These are phyloP conservation scores for Modicella reniformis DNA, from an alignment of 371 early-diverging fungal species.

Conservation along the genomic window DNA sequence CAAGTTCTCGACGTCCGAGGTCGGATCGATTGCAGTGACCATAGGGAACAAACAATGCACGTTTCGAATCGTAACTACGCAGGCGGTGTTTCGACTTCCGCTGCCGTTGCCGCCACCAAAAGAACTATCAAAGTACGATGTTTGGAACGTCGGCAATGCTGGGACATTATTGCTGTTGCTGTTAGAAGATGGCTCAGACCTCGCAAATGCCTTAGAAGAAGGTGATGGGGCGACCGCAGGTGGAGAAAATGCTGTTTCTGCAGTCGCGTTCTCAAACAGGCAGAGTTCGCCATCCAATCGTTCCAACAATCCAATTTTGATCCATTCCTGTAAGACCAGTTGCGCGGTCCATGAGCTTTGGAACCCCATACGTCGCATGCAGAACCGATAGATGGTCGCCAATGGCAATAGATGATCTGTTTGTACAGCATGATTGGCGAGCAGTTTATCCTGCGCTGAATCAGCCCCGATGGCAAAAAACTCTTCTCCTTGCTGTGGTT, in stretches of 20 bases:
- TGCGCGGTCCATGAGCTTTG: constrained; percentile 38
- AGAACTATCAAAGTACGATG: constrained; percentile 27
- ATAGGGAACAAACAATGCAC: constrained; percentile 63
- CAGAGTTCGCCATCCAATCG: constrained; percentile 62
- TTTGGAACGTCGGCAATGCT: constrained; percentile 26
- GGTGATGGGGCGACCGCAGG: neutral
- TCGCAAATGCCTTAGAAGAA: neutral
- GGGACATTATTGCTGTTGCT: neutral
- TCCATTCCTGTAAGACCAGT: constrained; percentile 64
- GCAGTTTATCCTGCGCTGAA: constrained; percentile 17
- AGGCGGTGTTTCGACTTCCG: neutral
- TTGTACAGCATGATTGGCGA: constrained; percentile 25
- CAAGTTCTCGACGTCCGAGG: constrained; percentile 59
- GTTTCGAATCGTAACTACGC: constrained; percentile 5
- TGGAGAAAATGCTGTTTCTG: constrained; percentile 3
- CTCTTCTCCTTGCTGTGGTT: constrained; percentile 13
- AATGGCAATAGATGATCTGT: constrained; percentile 26
- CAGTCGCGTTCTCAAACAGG: constrained; percentile 49
- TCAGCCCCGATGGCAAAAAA: constrained; percentile 32
- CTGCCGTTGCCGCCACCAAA: neutral
- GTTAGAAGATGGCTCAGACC: neutral
- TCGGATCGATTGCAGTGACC: constrained; percentile 64
- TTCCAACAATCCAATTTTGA: constrained; percentile 66
- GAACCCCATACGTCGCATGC: constrained; percentile 35
- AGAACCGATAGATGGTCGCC: constrained; percentile 34